phyloP scores from a whole-genome alignment of 345 rosid genomes.

The Atalantia buxifolia region DNA sequence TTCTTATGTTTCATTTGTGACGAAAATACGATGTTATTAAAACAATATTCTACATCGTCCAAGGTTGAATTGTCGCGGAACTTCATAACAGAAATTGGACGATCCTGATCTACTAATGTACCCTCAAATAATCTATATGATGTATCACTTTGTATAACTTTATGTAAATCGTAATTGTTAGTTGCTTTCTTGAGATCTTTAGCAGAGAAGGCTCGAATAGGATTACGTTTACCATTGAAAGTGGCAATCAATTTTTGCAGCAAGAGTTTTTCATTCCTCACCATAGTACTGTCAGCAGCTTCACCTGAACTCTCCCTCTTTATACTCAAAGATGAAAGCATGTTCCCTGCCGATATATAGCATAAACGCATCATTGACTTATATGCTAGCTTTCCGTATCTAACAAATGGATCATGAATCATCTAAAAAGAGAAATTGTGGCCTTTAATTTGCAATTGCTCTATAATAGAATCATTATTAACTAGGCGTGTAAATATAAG shows the following conservation, averaged over 20 bases:
- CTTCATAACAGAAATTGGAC: constrained; percentile 2
- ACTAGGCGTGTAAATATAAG: no score
- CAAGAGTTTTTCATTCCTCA: neutral
- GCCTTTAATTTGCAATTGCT: no score
- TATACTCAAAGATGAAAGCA: no score
- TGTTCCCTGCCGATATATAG: no score
- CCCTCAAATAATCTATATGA: neutral
- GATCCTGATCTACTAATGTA: neutral
- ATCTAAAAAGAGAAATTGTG: no score
- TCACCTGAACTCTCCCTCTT: no score
- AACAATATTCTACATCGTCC: no score
- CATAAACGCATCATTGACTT: no score
- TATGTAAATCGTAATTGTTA: neutral
- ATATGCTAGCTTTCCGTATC: no score
- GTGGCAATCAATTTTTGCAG: neutral
- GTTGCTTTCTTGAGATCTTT: constrained; percentile 12
- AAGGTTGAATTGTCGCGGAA: neutral
- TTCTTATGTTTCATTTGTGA: constrained; percentile 7
- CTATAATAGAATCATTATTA: no score
- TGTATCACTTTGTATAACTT: rapidly evolving
- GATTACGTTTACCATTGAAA: constrained; percentile 10
- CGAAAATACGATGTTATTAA: neutral
- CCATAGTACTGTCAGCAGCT: neutral
- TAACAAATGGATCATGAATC: no score
- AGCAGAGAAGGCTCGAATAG: constrained; percentile 11